These are phyloP conservation scores for Colletotrichum euphorbiae DNA, from an alignment of 2,329 filamentous ascomycete species.

Conservation along the genomic window DNA sequence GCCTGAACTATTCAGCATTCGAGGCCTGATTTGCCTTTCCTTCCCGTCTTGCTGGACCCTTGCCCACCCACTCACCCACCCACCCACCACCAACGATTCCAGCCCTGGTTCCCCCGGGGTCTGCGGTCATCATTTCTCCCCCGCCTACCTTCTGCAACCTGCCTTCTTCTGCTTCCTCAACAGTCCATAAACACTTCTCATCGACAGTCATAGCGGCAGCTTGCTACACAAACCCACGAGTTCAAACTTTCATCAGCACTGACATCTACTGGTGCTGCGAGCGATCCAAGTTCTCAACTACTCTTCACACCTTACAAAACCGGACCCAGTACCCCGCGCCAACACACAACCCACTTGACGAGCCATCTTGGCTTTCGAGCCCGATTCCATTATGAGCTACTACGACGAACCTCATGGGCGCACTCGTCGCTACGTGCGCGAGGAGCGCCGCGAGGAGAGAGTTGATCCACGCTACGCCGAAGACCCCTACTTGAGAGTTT, in stretches of 20 bases:
- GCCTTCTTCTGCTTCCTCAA: constrained; percentile 7
- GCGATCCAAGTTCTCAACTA: not conserved
- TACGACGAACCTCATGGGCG: constrained; percentile 61
- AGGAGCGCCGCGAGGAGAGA: constrained; percentile 63
- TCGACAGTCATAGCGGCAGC: not conserved
- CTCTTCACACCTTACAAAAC: not conserved
- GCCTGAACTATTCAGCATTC: constrained; percentile 22
- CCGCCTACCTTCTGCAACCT: not conserved
- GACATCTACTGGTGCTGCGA: not conserved
- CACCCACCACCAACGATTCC: constrained; percentile 5
- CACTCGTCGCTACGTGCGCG: constrained; percentile 64
- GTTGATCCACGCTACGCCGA: constrained; percentile 65
- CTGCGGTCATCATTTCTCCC: constrained; percentile 27
- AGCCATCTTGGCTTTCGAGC: constrained; percentile 1
- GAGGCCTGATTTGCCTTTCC: constrained; percentile 24
- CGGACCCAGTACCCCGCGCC: constrained; percentile 24
- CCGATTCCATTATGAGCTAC: constrained; percentile 54
- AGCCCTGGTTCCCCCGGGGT: constrained; percentile 31
- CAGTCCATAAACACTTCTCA: constrained; percentile 11
- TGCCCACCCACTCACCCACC: constrained; percentile 22
- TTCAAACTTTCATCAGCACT: not conserved
- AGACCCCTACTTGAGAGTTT: constrained; percentile 59
- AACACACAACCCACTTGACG: not conserved
- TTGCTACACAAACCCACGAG: not conserved
- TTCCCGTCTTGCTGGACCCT: constrained; percentile 36